Evolutionary conservation across 352 stramenopile genomes (phyloP).

Genomic region (Stramenopiles sp.): DNA sequence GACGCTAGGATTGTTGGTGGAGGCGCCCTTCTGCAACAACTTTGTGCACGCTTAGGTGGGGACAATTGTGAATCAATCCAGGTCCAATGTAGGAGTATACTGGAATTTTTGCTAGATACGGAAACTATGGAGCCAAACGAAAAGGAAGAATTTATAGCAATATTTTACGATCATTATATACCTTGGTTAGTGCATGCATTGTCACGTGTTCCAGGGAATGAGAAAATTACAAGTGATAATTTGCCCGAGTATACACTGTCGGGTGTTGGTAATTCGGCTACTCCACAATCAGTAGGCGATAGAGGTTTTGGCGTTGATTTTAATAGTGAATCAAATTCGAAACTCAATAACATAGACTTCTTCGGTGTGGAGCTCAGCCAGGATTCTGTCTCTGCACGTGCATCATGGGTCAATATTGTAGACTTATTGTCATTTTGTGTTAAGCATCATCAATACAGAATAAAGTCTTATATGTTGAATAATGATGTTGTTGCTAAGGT

Average conservation of each 20-base stretch:
- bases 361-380: too few species aligned
- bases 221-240: too few species aligned
- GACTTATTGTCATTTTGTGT: conserved; percentile 56
- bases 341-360: too few species aligned
- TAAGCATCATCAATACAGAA: conserved; percentile 44
- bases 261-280: too few species aligned
- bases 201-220: conserved; percentile 30
- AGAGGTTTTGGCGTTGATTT: too few species aligned
- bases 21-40: too few species aligned
- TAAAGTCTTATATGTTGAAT: conserved; percentile 54
- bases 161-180: conserved; percentile 59
- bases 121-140: conserved; percentile 31
- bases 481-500: conserved; percentile 40
- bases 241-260: too few species aligned
- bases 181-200: conserved; percentile 48
- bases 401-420: conserved; percentile 33
- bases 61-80: too few species aligned
- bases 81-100: conserved; percentile 22
- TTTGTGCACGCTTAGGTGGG: too few species aligned
- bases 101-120: conserved; percentile 26
- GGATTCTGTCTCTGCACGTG: conserved; percentile 17
- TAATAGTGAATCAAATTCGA: too few species aligned
- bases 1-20: too few species aligned
- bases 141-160: conserved; percentile 41
- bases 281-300: too few species aligned